Evolutionary conservation across 768 basidiomycete genomes (phyloP).

Genomic region (Pholiota molesta): DNA sequence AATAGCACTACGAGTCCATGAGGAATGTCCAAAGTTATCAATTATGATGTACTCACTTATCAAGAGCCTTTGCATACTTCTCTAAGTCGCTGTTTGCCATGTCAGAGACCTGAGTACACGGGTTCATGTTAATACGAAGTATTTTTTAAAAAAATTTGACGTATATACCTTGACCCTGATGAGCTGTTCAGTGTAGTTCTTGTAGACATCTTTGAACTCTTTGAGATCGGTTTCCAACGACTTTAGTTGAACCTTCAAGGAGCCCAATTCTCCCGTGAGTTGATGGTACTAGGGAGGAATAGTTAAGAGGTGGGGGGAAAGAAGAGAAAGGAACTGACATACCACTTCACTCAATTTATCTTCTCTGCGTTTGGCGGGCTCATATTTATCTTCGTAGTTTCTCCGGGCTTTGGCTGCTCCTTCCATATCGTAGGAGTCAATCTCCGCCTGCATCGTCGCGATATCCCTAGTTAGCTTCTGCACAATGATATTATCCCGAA

Average conservation of each 20-base stretch:
- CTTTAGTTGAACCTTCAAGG: constrained; percentile 67
- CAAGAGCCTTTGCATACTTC: constrained; percentile 96
- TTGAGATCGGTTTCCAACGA: constrained; percentile 69
- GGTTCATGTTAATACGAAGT: background rate
- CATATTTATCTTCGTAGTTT: constrained; percentile 84
- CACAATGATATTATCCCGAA: constrained; percentile 84
- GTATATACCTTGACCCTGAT: constrained; percentile 85
- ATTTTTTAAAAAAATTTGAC: background rate
- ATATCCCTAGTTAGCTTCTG: constrained; percentile 72
- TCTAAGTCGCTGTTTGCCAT: constrained; percentile 97
- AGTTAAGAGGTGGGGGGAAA: background rate
- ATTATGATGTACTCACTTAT: constrained; percentile 65
- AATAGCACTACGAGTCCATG: constrained; percentile 69
- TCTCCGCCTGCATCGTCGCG: constrained; percentile 63
- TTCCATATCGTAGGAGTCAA: constrained; percentile 81
- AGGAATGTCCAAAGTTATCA: background rate
- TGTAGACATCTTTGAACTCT: constrained; percentile 87
- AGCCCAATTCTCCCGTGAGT: constrained; percentile 81
- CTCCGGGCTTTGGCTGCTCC: constrained; percentile 82
- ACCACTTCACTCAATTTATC: constrained; percentile 72
- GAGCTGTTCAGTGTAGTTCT: constrained; percentile 86
- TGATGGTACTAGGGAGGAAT: constrained; percentile 63
- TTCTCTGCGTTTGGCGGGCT: constrained; percentile 71
- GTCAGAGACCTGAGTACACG: constrained; percentile 77
- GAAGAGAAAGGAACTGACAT: constrained; percentile 20